Base-by-base conservation (phyloP, 1,284 basidiomycete species). In the Sporisorium reilianum region DNA sequence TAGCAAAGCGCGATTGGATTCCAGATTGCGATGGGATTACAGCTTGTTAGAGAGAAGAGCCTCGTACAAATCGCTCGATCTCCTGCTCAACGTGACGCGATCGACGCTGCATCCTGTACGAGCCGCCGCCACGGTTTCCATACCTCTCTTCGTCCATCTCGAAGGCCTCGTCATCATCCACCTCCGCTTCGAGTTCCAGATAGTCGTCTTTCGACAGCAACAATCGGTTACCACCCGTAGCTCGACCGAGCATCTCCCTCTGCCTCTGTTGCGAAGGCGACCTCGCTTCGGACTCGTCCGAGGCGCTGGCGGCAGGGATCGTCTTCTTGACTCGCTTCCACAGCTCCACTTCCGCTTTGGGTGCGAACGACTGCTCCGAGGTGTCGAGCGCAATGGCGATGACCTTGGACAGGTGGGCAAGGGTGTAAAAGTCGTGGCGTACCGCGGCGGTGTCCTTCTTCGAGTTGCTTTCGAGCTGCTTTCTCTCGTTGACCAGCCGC, bases 51-150 rank as follows among this genome's bases (percentile, higher is more conserved):
- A 40, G 2, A 20, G 67, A 60, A 69, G 38, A 49, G 42, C 69
- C 64, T 32, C 64, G 64, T 10, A 68, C 64, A 64, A 64, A 73
- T 7, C 70, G 56, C 32, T 73, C 56, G 14, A 73, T 50, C 62
- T 73, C 70, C 32, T 73, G 70, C 49, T 73, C 60, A 20, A 73
- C 58, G 53, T 73, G 70, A n/a, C 64, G 60, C 34, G 64, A 73
- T 34, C 64, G 55, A 25, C 63, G 63, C 34, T 71, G 68, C 50
- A 41, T 56, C 54, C 45, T 55, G 26, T 53, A 42, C 41, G 53
- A 63, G 2, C 50, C 45, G 18, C 12, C 41, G 16, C 12, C 28
- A 14, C 52, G 59, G 5, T 25, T 32, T 5, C 28, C 20, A 5
- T 12, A 18, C 6, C 34, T 40, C 2, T 44, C 34, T n/a, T 66